Percentiles rank a stretch among this genome's conserved stretches.
Conservation (phyloP, 345 rosid species). For the Hibiscus tridactylites region DNA sequence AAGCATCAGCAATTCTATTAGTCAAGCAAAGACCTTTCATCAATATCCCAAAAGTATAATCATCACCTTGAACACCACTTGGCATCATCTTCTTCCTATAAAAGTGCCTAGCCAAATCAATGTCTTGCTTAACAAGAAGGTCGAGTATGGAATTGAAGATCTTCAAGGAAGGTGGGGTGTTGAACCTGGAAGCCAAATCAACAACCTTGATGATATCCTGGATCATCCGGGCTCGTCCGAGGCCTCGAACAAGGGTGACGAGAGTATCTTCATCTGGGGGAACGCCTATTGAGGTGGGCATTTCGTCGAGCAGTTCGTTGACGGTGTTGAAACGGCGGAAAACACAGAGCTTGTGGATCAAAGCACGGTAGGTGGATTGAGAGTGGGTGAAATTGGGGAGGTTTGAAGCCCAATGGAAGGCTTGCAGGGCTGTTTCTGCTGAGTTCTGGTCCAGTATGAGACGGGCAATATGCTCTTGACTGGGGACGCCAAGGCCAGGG, state of each 20-base stretch:
- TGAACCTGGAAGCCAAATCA: conserved; percentile 45
- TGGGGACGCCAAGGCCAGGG: conserved; percentile 29
- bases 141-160: conserved; percentile 63
- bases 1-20: conserved; percentile 71
- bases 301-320: conserved; percentile 82
- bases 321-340: conserved; percentile 57
- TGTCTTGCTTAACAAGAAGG: conserved; percentile 1
- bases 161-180: conserved; percentile 50
- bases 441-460: conserved; percentile 67
- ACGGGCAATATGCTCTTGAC: conserved; percentile 47
- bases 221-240: conserved; percentile 40
- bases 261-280: conserved; percentile 66
- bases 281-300: conserved; percentile 50
- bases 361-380: conserved; percentile 72
- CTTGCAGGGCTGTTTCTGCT: conserved; percentile 45
- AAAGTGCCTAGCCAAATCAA: conserved; percentile 77
- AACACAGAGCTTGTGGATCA: conserved; percentile 45
- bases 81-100: conserved; percentile 73
- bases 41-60: conserved; percentile 72
- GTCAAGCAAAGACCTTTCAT: conserved; percentile 94
- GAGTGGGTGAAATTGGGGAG: conserved; percentile 47
- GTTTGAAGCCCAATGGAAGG: conserved; percentile 61
- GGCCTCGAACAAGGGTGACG: conserved; percentile 55
- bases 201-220: conserved; percentile 40
- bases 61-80: conserved; percentile 59